Evolutionary conservation across 352 stramenopile species (phyloP), one percentile per base, ranked within the genome.

Genomic region (Elongisporangium anandrum): DNA sequence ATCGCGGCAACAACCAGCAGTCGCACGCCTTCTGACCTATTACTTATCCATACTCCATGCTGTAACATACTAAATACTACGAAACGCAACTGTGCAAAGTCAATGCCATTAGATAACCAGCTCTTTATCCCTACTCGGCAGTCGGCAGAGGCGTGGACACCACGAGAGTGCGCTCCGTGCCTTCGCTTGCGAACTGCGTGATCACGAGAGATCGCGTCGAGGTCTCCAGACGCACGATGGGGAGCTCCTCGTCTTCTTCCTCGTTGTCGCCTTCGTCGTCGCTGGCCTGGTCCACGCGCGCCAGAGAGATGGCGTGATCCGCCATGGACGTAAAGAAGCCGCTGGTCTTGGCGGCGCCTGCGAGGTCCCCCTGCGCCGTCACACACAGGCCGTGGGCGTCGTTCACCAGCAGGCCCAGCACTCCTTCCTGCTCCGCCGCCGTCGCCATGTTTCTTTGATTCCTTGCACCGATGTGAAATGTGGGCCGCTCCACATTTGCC

Each of bases 281-380:
- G n/a, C 54, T 34, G 17, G 60, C 54, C 12, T 66, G 66, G 23
- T 73, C 72, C 12, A 66, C 69, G 50, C 85, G 70, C 39, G 69
- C 64, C 56, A 87, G 48, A 20, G 71, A 73, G 29, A 85, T 79
- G 59, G 83, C 83, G 54, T 81, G 85, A 59, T 90, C 73, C 2
- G 69, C 76, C 62, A 93, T 88, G 48, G 73, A 79, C 39, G 81
- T 77, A 63, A 91, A 93, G 71, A 93, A 93, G n/a, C 83, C 81
- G 55, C 66, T 86, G 58, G 82, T 75, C 50, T 77, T 65, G 19
- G 73, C 64, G 26, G 76, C 61, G 59, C 82, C 80, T 66, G 66
- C 56, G 23, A 93, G 72, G 57, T 90, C 77, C 12, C 83, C 83
- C 47, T 86, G 67, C 17, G 79, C 83, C 61, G 85, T 75, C 34